Conservation (phyloP, 2,329 filamentous ascomycete genomes). For the Penicillium sp. region DNA sequence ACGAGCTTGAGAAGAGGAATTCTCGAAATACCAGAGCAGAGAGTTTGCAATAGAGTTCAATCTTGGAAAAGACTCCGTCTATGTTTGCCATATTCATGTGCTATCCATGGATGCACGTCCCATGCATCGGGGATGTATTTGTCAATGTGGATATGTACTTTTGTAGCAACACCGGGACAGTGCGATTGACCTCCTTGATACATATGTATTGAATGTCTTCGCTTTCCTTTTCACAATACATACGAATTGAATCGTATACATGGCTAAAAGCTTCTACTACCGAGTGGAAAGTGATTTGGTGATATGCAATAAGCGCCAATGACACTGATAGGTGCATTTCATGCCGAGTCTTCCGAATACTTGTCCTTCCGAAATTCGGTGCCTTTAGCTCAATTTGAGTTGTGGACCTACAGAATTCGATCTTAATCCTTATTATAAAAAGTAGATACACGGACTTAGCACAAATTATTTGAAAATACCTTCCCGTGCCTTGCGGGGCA, state of each 20-base stretch:
- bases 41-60: background rate
- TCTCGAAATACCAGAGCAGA: background rate
- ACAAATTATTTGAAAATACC: background rate
- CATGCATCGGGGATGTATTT: background rate
- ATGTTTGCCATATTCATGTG: background rate
- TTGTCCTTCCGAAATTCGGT: background rate
- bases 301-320: background rate
- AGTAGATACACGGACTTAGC: background rate
- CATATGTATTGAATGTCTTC: too few relatives aligned
- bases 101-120: background rate
- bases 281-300: background rate
- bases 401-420: background rate
- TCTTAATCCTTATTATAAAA: background rate
- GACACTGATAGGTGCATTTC: background rate
- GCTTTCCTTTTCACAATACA: background rate
- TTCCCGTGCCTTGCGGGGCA: background rate
- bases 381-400: background rate
- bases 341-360: background rate
- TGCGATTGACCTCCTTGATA: background rate
- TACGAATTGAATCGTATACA: background rate
- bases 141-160: background rate
- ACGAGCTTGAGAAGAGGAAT: background rate
- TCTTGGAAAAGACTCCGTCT: background rate
- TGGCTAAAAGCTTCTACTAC: background rate
- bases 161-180: background rate